Conservation (phyloP, 2,329 filamentous ascomycete species). For the Calonectria pauciramosa region DNA sequence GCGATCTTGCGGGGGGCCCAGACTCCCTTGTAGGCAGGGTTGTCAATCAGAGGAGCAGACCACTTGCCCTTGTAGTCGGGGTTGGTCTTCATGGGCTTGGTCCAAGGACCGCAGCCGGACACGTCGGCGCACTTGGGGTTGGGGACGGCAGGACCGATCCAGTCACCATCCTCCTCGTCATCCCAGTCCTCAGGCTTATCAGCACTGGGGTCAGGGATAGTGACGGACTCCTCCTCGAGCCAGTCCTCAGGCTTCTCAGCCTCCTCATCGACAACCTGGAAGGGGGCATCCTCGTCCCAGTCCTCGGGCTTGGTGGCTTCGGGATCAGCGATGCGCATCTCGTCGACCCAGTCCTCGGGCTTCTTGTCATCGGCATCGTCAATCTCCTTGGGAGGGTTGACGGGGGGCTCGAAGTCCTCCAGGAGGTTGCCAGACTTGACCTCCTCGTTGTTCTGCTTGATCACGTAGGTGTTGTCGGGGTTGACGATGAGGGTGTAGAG, state of each 20-base stretch:
- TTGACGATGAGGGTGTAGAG: slow-evolving; percentile 98
- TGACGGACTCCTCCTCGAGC: slow-evolving; percentile 89
- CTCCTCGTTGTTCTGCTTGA: slow-evolving; percentile 91
- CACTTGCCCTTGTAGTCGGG: slow-evolving; percentile 99
- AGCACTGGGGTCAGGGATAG: slow-evolving; percentile 91
- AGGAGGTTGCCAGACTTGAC: slow-evolving; percentile 92
- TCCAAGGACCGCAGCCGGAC: slow-evolving; percentile 95
- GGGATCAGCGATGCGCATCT: slow-evolving; percentile 90
- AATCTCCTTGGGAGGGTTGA: slow-evolving; percentile 96
- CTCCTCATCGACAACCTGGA: slow-evolving; percentile 94
- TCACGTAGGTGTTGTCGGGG: slow-evolving; percentile 94
- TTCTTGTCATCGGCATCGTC: slow-evolving; percentile 94
- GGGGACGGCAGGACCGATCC: slow-evolving; percentile 88
- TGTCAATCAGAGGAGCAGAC: slow-evolving; percentile 92
- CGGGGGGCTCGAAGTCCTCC: slow-evolving; percentile 92
- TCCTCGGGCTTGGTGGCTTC: slow-evolving; percentile 97
- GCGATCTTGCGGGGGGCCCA: slow-evolving; percentile 97
- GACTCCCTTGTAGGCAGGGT: slow-evolving; percentile 96
- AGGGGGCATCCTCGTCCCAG: slow-evolving; percentile 99
- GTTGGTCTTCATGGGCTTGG: slow-evolving; percentile 93
- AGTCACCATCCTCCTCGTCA: slow-evolving; percentile 99
- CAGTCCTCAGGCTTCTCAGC: slow-evolving; percentile 94
- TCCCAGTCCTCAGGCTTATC: slow-evolving; percentile 99
- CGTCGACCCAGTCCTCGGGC: slow-evolving; percentile 96
- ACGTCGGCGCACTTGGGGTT: slow-evolving; percentile 97